Evolutionary conservation across 331 rosid species (phyloP).

Genomic region (Acacia concinna): DNA sequence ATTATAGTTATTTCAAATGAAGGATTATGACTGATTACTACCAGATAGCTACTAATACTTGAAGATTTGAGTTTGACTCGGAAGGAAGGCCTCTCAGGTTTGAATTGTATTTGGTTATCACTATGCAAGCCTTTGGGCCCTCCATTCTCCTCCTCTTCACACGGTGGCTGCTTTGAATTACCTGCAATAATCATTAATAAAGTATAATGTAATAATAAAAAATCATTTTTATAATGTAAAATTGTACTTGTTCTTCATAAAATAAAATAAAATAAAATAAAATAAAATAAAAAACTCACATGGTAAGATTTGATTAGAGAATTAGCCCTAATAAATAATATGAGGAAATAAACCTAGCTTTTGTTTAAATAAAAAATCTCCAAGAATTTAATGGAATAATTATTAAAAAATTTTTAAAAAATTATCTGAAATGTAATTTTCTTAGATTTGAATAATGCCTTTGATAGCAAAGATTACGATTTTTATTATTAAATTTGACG

Average conservation of each 20-base stretch:
- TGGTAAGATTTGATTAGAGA: too few species aligned
- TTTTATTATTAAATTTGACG: too few species aligned
- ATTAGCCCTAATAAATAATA: too few species aligned
- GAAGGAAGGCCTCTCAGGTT: neutral
- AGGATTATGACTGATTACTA: neutral
- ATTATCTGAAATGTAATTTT: neutral
- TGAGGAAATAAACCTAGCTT: too few species aligned
- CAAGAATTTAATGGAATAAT: neutral
- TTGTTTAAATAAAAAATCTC: neutral
- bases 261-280: too few species aligned
- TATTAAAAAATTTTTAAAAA: neutral
- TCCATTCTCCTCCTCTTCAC: neutral
- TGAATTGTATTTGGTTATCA: neutral
- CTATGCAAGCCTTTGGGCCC: neutral
- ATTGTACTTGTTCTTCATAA: too few species aligned
- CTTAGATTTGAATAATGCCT: neutral
- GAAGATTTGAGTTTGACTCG: neutral
- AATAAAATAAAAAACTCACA: too few species aligned
- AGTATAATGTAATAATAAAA: too few species aligned
- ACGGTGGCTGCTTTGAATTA: neutral
- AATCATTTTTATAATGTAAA: too few species aligned
- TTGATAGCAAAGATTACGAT: too few species aligned
- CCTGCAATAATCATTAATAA: neutral
- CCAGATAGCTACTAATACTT: neutral
- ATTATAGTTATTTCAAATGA: too few species aligned